Evolutionary conservation across 495 filamentous ascomycete species (phyloP).

Genomic region (Neurospora sp.): DNA sequence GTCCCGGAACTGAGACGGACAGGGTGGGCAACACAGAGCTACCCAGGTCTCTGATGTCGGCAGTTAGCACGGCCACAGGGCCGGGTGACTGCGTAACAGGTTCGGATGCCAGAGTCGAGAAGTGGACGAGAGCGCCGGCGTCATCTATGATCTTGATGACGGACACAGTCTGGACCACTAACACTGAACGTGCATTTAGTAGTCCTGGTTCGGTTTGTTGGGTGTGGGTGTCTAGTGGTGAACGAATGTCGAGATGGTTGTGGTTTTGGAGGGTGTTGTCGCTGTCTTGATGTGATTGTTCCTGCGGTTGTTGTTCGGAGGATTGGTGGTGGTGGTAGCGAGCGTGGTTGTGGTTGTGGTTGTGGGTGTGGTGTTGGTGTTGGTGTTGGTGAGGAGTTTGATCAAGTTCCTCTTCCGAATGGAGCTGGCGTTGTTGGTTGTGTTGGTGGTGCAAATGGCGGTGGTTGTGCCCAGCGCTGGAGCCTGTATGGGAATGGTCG

Average conservation of each 20-base stretch:
- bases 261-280: neutral
- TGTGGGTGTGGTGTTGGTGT: conserved; percentile 6
- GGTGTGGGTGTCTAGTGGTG: conserved; percentile 7
- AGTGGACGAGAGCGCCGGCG: conserved; percentile 28
- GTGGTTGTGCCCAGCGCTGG: conserved; percentile 20
- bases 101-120: conserved; percentile 24
- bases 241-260: conserved; percentile 26
- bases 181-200: conserved; percentile 24
- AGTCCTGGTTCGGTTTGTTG: conserved; percentile 20
- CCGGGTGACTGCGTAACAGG: conserved; percentile 7
- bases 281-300: neutral
- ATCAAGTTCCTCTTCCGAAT: neutral
- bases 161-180: conserved; percentile 38
- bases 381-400: conserved; percentile 3
- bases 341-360: conserved; percentile 9
- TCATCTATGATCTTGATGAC: conserved; percentile 40
- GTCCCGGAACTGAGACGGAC: conserved; percentile 7
- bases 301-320: neutral
- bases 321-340: conserved; percentile 14
- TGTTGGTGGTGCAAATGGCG: conserved; percentile 20
- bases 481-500: conserved; percentile 6
- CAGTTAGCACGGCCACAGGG: conserved; percentile 12
- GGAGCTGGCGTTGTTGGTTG: conserved; percentile 2
- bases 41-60: conserved; percentile 7
- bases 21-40: conserved; percentile 15